Evolutionary conservation across 176 grass and related monocot genomes (phyloP), one percentile per base, ranked within the genome.

Genomic region (Juncus effusus): DNA sequence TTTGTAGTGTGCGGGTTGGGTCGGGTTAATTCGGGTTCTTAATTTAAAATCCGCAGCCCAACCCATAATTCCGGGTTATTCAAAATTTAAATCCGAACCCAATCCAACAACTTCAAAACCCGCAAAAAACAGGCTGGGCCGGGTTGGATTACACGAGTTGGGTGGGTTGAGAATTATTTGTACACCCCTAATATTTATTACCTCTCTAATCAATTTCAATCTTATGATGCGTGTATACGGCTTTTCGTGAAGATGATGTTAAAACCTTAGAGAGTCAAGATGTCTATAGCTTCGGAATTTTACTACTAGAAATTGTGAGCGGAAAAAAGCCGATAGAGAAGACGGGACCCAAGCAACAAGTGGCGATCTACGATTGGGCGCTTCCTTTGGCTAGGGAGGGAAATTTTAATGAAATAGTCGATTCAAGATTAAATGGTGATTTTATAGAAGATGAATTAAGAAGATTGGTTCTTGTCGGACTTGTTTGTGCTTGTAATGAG

Each of bases 401-500:
- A 51, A 69, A 28, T 19, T 78, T 71, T 44, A 62, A 4, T 39
- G 76, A 63, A 45, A 52, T 71, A 19, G 47, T 69, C 2, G 76
- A 78, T 55, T 41, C 65, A 9, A 78, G 53, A 37, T 36, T 71
- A 44, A 78, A 71, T 10, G 65, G 45, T 6, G 40, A 78, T 38
- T 78, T 53, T 14, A 5, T 63, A 42, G 76, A 71, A 19, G 76
- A 10, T 16, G 76, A 78, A 62, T 54, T 78, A 37, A 78, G 61
- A 42, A 78, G 56, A 13, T 49, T 78, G 65, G 65, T 78, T 4
- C 76, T 71, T 78, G 64, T 78, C 2, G 76, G 65, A 0, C 76
- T 78, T 10, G 1, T 63, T 70, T 78, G 76, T 47, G 57, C 65
- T 0, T 64, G 70, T n/a, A 70, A 60, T 7, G 58, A 71, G 40